Conservation (phyloP, 305 asterid species). For the Solanum aculeatissimum region DNA sequence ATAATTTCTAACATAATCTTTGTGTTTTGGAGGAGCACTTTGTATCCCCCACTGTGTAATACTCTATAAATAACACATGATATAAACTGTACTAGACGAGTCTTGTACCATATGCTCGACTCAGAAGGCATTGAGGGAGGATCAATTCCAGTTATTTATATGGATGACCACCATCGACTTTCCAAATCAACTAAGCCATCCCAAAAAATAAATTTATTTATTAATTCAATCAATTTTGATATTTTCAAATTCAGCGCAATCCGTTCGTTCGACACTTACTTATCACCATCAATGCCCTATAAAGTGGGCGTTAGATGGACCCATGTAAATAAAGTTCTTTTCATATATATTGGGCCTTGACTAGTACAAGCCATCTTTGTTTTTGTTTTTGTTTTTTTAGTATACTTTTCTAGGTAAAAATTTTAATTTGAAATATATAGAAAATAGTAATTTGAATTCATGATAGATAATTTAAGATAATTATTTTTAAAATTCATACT, state of each 20-base stretch:
- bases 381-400: neutral
- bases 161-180: too few species aligned
- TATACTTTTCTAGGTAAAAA: neutral
- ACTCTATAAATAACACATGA: fast-evolving
- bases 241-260: neutral
- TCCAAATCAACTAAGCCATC: too few species aligned
- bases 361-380: neutral
- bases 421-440: neutral
- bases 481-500: too few species aligned
- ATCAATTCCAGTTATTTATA: too few species aligned
- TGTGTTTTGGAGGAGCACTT: too few species aligned
- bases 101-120: too few species aligned
- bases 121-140: too few species aligned
- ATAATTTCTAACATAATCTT: too few species aligned
- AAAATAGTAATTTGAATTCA: too few species aligned
- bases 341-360: neutral
- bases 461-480: too few species aligned
- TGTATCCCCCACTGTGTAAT: too few species aligned
- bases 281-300: neutral
- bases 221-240: neutral
- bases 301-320: neutral
- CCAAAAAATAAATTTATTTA: neutral
- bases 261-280: neutral
- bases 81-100: too few species aligned
- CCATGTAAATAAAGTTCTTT: neutral